phyloP scores from a whole-genome alignment of 805 yeast species.

The Saturnispora gosingensis region DNA sequence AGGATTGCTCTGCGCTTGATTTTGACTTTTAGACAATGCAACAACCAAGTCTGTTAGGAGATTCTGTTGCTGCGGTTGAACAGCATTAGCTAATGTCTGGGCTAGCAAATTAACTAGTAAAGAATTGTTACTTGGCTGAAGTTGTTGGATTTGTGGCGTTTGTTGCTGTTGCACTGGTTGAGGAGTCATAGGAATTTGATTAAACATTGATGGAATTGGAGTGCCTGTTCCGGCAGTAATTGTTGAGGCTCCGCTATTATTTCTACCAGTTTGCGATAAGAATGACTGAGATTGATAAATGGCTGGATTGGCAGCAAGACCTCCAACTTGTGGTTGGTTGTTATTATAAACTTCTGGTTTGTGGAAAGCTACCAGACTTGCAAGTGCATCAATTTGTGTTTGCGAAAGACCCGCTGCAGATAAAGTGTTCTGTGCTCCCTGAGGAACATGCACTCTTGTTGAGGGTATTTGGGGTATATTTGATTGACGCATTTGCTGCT shows the following conservation, averaged over 20 bases:
- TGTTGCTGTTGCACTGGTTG: slow-evolving; percentile 7
- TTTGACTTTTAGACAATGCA: slow-evolving; percentile 1
- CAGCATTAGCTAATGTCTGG: slow-evolving; percentile 9
- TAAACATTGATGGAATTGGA: neutral
- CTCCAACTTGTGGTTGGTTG: neutral
- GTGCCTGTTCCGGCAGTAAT: slow-evolving; percentile 4
- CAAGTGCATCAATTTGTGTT: slow-evolving; percentile 63
- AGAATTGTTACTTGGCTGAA: slow-evolving; percentile 4
- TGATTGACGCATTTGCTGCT: slow-evolving; percentile 8
- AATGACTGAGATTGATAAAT: slow-evolving; percentile 2
- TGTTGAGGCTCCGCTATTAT: slow-evolving; percentile 2
- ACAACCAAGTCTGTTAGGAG: slow-evolving; percentile 5
- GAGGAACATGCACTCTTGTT: slow-evolving; percentile 54
- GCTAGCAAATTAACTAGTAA: slow-evolving; percentile 10
- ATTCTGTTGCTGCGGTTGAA: slow-evolving; percentile 9
- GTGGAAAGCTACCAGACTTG: slow-evolving; percentile 67
- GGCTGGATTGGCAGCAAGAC: slow-evolving; percentile 2
- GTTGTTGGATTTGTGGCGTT: slow-evolving; percentile 10
- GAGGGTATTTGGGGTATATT: neutral
- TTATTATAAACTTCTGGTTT: slow-evolving; percentile 18
- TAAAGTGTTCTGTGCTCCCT: slow-evolving; percentile 57
- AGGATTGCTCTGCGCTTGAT: neutral
- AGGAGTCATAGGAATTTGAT: neutral
- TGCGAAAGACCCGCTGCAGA: slow-evolving; percentile 57
- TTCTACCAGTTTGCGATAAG: slow-evolving; percentile 1